phyloP scores from a whole-genome alignment of 805 yeast species.

The Saccharomycopsis microspora region DNA sequence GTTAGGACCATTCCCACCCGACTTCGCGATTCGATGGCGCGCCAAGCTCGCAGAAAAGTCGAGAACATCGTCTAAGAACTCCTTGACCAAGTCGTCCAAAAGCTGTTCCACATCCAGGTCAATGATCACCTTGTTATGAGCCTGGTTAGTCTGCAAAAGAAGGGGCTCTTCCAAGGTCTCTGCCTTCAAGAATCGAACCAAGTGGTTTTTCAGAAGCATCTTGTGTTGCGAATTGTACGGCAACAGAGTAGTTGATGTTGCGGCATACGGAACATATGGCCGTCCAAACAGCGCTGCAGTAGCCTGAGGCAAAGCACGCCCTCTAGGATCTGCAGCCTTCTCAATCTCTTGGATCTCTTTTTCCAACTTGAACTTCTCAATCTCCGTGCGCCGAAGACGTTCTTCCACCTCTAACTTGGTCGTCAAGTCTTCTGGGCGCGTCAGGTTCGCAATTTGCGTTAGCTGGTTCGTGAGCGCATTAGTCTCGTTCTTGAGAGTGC shows the following conservation, averaged over 20 bases:
- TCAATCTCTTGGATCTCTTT: too few species aligned
- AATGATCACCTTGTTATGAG: conserved; percentile 11
- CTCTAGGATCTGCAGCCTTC: too few species aligned
- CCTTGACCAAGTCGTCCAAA: conserved; percentile 14
- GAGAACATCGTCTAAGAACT: conserved; percentile 13
- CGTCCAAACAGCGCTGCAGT: too few species aligned
- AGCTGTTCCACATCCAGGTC: conserved; percentile 14
- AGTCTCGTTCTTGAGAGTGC: neutral
- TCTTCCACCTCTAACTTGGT: neutral
- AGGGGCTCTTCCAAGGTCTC: conserved; percentile 12
- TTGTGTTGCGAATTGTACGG: conserved; percentile 10
- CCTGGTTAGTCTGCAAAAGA: conserved; percentile 2
- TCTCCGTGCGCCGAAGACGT: too few species aligned
- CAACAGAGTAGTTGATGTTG: neutral
- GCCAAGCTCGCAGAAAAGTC: conserved; percentile 14
- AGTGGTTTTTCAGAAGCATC: conserved; percentile 7
- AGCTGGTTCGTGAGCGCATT: neutral
- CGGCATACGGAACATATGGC: too few species aligned
- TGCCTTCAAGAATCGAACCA: conserved; percentile 10
- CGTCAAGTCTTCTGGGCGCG: neutral
- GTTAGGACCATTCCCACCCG: neutral
- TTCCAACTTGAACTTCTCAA: too few species aligned
- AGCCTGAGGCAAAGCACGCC: too few species aligned
- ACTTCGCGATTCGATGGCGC: conserved; percentile 7
- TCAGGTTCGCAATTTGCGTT: neutral